Evolutionary conservation across 2,329 filamentous ascomycete species (phyloP), one percentile per base, ranked within the genome.

Genomic region (Hypoxylon sp.): DNA sequence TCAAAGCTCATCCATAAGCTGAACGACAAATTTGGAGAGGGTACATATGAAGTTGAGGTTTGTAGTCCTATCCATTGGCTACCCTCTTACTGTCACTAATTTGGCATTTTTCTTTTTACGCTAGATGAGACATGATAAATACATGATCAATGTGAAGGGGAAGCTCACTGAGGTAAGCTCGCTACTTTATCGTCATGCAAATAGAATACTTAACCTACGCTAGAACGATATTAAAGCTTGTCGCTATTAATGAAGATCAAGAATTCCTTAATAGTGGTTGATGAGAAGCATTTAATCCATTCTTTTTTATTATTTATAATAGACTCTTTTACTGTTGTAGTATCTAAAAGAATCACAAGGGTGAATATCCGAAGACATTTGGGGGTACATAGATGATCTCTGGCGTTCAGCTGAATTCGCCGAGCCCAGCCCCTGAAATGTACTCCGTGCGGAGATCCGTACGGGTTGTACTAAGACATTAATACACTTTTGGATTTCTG

Each of bases 1-100:
- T 5, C 38, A 41, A 41, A 41, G 38, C 38, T 41, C 38, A 9
- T 19, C 38, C n/a, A 17, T 5, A 41, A 19, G 38, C 38, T 41
- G 38, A 41, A 41, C 4, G 38, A 41, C 5, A 41, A 41, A 41
- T 41, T 41, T 41, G 38, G 38, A 41, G 38, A 41, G n/a, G 38
- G n/a, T 17, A 19, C 38, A 1, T 41, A 41, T 41, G n/a, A 41
- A 6, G 38, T 41, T 9, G 38, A 41, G 38, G 38, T 41, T 9
- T 17, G 38, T 41, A 14, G 4, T 17, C 14, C 36, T 38, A 17
- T 38, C 14, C 36, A 38, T 38, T 38, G 36, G 36, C 17, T n/a
- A 38, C n/a, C 36, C 36, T 38, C 14, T 38, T n/a, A 4, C 5
- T 41, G 38, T 17, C 19, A 41, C n/a, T 41, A 6, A 41, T 9